Evolutionary conservation across 2,329 filamentous ascomycete species (phyloP).

Genomic region (Thielaviopsis cerberus): DNA sequence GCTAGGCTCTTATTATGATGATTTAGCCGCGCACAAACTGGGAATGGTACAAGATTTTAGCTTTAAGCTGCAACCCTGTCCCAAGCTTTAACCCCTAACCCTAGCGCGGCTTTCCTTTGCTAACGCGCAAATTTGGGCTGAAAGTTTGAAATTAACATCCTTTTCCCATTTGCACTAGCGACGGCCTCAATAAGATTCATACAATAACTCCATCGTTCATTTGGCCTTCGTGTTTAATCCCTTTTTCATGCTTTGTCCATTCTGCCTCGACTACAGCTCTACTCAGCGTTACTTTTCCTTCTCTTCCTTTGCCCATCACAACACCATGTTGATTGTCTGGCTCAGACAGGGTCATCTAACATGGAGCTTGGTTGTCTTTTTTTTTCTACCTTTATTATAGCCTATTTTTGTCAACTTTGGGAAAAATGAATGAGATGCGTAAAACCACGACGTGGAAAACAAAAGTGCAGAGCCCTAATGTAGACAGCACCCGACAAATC

Average conservation of each 20-base stretch:
- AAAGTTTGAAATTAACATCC: no score
- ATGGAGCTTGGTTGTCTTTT: background rate
- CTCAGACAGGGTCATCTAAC: background rate
- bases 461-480: background rate
- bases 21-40: background rate
- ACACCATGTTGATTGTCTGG: background rate
- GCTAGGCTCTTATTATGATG: background rate
- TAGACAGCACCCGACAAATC: background rate
- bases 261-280: no score
- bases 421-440: background rate
- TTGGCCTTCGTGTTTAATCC: no score
- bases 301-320: background rate
- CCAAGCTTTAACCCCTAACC: background rate
- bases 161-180: no score
- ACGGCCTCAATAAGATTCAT: no score
- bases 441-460: background rate
- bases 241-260: no score
- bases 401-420: no score
- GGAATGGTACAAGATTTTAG: background rate
- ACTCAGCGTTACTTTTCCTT: background rate
- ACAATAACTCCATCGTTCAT: no score
- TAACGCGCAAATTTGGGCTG: no score
- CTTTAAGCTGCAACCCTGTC: background rate
- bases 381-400: background rate
- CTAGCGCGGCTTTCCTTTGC: background rate